Percentiles rank a stretch among this genome's conserved stretches.
Conservation (phyloP, 2,329 filamentous ascomycete species). For the Tolypocladium sp. region DNA sequence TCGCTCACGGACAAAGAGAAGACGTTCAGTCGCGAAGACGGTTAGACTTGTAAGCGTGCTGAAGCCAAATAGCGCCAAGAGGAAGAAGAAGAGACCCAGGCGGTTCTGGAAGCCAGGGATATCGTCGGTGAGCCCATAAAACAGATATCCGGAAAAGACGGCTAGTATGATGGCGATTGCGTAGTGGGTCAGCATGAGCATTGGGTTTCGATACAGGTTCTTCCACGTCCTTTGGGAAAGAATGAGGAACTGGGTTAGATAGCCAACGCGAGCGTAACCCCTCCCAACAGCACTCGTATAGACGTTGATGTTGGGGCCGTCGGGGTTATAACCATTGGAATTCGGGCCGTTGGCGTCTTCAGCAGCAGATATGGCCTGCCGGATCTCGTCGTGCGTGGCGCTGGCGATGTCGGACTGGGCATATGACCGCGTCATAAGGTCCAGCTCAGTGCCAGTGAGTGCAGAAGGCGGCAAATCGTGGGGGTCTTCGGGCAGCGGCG, state of each 20-base stretch:
- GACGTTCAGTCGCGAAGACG: constrained; percentile 83
- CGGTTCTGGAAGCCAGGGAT: constrained; percentile 97
- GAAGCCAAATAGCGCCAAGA: constrained; percentile 92
- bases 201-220: constrained; percentile 93
- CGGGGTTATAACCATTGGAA: constrained; percentile 39
- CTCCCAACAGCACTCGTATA: constrained; percentile 55
- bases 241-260: constrained; percentile 76
- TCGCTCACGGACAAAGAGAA: constrained; percentile 85
- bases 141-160: constrained; percentile 88
- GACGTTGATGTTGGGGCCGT: constrained; percentile 40
- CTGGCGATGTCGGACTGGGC: constrained; percentile 67
- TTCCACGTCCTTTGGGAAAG: constrained; percentile 89
- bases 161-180: constrained; percentile 92
- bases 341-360: constrained; percentile 57
- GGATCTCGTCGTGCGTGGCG: constrained; percentile 69
- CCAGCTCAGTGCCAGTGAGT: constrained; percentile 64
- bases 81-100: constrained; percentile 94
- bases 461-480: constrained; percentile 54
- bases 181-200: constrained; percentile 97
- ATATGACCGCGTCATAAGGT: constrained; percentile 70
- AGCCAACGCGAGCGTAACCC: constrained; percentile 74
- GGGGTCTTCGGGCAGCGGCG: constrained; percentile 60
- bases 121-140: constrained; percentile 92
- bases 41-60: constrained; percentile 89
- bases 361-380: constrained; percentile 55